phyloP scores from a whole-genome alignment of 108 stramenopile species.

The Nitzschia sp. region DNA sequence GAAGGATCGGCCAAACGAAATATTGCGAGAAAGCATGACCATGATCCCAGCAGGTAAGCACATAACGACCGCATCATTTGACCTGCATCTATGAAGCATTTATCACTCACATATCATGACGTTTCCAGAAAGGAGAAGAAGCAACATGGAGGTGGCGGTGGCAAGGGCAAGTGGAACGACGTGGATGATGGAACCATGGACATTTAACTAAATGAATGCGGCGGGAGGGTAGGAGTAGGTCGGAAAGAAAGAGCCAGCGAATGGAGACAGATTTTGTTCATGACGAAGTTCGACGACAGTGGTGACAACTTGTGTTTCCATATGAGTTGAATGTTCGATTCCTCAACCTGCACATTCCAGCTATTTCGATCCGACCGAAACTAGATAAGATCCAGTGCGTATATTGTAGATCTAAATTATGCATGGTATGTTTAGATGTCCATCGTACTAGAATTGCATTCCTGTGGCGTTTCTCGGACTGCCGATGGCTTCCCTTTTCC shows the following conservation, averaged over 20 bases:
- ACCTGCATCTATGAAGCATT: no score
- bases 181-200: slow-evolving; percentile 72
- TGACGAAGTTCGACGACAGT: slow-evolving; percentile 1
- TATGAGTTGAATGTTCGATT: slow-evolving; percentile 7
- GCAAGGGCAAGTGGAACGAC: slow-evolving; percentile 82
- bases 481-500: no score
- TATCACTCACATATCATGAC: no score
- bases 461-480: no score
- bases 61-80: not conserved
- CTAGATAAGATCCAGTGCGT: not conserved
- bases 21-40: slow-evolving; percentile 73
- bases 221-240: not conserved
- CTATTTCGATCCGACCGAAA: not conserved
- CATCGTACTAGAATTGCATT: no score
- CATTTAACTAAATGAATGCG: slow-evolving; percentile 46
- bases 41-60: slow-evolving; percentile 53
- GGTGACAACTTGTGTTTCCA: not conserved
- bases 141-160: slow-evolving; percentile 70
- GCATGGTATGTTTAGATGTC: no score
- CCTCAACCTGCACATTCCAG: not conserved
- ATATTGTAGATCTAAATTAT: no score
- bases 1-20: slow-evolving; percentile 76
- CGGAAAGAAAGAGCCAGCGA: not conserved
- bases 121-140: slow-evolving; percentile 79
- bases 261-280: not conserved